Evolutionary conservation across 441 rosid species (phyloP).

Genomic region (Pelargonium cotyledonis): DNA sequence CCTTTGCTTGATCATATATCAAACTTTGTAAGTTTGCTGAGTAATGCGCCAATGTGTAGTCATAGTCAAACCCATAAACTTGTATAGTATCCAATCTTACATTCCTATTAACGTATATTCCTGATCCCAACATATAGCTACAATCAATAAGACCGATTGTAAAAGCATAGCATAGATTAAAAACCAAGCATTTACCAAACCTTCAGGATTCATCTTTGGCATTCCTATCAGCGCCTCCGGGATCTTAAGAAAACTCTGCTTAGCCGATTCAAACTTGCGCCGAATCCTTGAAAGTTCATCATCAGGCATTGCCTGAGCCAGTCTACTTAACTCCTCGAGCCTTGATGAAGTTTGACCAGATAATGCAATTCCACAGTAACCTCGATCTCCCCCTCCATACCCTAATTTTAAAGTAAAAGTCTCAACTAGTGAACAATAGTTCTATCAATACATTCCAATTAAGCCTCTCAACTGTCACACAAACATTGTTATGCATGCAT

Average conservation of each 20-base stretch:
- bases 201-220: slow-evolving; percentile 87
- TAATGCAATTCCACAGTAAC: slow-evolving; percentile 25
- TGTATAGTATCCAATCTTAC: slow-evolving; percentile 72
- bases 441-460: not conserved
- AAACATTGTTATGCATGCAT: not conserved
- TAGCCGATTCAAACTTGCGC: slow-evolving; percentile 53
- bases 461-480: not conserved
- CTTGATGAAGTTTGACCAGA: slow-evolving; percentile 30
- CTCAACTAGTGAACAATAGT: not conserved
- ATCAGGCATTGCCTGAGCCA: slow-evolving; percentile 20
- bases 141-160: slow-evolving; percentile 12
- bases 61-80: slow-evolving; percentile 93
- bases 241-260: slow-evolving; percentile 56
- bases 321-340: slow-evolving; percentile 33
- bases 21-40: slow-evolving; percentile 68
- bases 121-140: slow-evolving; percentile 29
- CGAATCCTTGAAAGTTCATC: slow-evolving; percentile 52
- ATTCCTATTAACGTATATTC: slow-evolving; percentile 84
- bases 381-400: slow-evolving; percentile 30
- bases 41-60: slow-evolving; percentile 90
- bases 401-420: slow-evolving; percentile 21
- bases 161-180: not conserved
- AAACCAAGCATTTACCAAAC: slow-evolving; percentile 27
- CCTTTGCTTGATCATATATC: slow-evolving; percentile 85
- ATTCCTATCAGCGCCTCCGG: slow-evolving; percentile 51